phyloP scores from a whole-genome alignment of 2,329 filamentous ascomycete genomes.

The Fusarium poae region DNA sequence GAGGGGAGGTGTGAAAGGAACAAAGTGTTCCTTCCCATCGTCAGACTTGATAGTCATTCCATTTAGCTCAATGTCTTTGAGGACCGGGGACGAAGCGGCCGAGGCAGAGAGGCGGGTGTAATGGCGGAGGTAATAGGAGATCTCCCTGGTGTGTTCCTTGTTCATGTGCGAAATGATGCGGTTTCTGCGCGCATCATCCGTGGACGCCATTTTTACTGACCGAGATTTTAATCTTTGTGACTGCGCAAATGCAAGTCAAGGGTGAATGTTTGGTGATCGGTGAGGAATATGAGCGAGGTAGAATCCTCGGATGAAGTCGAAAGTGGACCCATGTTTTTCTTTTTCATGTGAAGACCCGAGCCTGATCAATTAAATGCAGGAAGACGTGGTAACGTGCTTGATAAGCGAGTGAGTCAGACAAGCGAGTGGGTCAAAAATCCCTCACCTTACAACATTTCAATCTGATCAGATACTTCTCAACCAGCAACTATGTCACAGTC shows the following conservation, averaged over 20 bases:
- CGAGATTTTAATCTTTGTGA: too few relatives aligned
- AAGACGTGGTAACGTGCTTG: too few relatives aligned
- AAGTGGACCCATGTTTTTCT: conserved; percentile 38
- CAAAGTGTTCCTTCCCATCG: conserved; percentile 60
- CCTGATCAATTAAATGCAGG: neutral
- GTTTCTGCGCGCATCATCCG: conserved; percentile 51
- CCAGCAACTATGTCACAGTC: too few relatives aligned
- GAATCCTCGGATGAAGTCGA: conserved; percentile 31
- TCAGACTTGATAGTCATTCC: conserved; percentile 71
- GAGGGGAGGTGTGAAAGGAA: conserved; percentile 80
- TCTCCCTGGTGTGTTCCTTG: conserved; percentile 79
- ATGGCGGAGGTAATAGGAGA: conserved; percentile 82
- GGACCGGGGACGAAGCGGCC: conserved; percentile 67
- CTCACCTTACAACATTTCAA: too few relatives aligned
- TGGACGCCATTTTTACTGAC: conserved; percentile 40
- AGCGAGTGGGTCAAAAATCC: too few relatives aligned
- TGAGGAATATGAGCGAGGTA: neutral
- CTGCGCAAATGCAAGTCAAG: neutral
- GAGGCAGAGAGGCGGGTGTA: conserved; percentile 70
- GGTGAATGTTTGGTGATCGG: conserved; percentile 4
- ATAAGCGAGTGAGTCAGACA: too few relatives aligned
- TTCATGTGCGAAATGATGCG: conserved; percentile 85
- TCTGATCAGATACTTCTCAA: too few relatives aligned
- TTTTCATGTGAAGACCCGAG: conserved; percentile 13
- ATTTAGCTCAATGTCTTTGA: conserved; percentile 75